These are phyloP conservation scores for Phlegmacium glaucopus DNA, from an alignment of 768 basidiomycete species.

Conservation along the genomic window DNA sequence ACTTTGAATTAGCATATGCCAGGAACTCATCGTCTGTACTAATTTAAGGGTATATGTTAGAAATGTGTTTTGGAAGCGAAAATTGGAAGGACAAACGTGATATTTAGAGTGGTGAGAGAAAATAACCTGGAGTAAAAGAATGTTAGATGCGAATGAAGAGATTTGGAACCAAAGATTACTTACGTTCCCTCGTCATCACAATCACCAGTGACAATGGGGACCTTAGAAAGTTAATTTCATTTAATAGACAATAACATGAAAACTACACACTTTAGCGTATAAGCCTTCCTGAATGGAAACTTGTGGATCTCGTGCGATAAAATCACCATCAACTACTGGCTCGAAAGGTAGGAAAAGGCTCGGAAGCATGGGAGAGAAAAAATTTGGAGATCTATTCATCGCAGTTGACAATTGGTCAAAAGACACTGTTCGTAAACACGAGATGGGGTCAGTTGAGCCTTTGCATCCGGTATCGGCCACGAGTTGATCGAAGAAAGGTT, in stretches of 20 bases:
- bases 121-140: constrained; percentile 14
- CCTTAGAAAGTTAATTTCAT: constrained; percentile 4
- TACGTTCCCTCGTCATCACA: constrained; percentile 41
- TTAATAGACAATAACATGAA: background rate
- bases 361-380: constrained; percentile 27
- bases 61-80: background rate
- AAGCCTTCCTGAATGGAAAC: constrained; percentile 24
- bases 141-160: background rate
- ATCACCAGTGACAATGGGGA: constrained; percentile 29
- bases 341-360: constrained; percentile 28
- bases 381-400: constrained; percentile 25
- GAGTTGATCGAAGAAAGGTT: constrained; percentile 25
- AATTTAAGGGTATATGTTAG: background rate
- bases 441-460: constrained; percentile 20
- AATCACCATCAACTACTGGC: constrained; percentile 34
- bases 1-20: constrained; percentile 8
- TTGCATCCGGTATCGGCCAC: constrained; percentile 27
- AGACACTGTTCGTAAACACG: constrained; percentile 31
- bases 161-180: constrained; percentile 11
- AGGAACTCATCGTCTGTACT: constrained; percentile 19
- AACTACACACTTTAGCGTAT: constrained; percentile 24
- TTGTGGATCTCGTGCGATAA: constrained; percentile 26
- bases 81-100: constrained; percentile 18
- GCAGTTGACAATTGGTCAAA: constrained; percentile 27
- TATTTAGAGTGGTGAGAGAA: constrained; percentile 12